Percentiles rank a stretch among this genome's conserved stretches.
Evolutionary conservation across 352 stramenopile species (phyloP).

Genomic region (Plasmopara muralis): DNA sequence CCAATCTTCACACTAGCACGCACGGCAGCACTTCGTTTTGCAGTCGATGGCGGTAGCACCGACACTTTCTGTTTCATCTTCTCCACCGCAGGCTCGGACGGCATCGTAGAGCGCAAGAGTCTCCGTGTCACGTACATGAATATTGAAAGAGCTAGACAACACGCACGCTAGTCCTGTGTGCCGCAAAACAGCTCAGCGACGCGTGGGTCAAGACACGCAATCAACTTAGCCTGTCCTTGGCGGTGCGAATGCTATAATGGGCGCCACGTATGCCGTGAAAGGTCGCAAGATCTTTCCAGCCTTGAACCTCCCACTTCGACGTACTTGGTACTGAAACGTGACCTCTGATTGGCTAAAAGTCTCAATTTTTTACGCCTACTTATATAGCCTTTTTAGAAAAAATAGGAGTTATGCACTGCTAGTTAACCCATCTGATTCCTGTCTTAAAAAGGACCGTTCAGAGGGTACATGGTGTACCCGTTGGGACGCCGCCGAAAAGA

Average conservation of each 20-base stretch:
- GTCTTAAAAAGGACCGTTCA: too few species aligned
- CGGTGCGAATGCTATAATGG: slow-evolving; percentile 2
- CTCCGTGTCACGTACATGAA: slow-evolving; percentile 61
- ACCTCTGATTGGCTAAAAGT: too few species aligned
- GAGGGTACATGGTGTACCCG: neutral
- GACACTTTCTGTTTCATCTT: slow-evolving; percentile 14
- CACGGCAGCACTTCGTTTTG: slow-evolving; percentile 16
- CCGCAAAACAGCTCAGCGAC: too few species aligned
- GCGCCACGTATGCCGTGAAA: neutral
- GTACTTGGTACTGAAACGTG: slow-evolving; percentile 1
- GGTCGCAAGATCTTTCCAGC: slow-evolving; percentile 16
- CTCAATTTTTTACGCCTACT: too few species aligned
- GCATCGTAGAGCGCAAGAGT: slow-evolving; percentile 53
- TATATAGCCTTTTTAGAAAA: too few species aligned
- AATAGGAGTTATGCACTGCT: too few species aligned
- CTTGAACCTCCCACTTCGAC: neutral
- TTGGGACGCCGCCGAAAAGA: slow-evolving; percentile 19
- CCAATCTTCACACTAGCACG: slow-evolving; percentile 17
- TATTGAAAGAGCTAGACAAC: neutral
- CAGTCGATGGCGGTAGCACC: slow-evolving; percentile 11
- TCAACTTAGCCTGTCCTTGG: neutral
- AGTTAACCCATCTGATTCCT: too few species aligned
- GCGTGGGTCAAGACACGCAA: neutral
- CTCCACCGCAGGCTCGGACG: slow-evolving; percentile 7
- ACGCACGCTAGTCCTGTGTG: too few species aligned